A percentile compares a stretch with the other conserved stretches of the same genome.
Conservation (phyloP, 495 filamentous ascomycete species). For the Xylaria scruposa region DNA sequence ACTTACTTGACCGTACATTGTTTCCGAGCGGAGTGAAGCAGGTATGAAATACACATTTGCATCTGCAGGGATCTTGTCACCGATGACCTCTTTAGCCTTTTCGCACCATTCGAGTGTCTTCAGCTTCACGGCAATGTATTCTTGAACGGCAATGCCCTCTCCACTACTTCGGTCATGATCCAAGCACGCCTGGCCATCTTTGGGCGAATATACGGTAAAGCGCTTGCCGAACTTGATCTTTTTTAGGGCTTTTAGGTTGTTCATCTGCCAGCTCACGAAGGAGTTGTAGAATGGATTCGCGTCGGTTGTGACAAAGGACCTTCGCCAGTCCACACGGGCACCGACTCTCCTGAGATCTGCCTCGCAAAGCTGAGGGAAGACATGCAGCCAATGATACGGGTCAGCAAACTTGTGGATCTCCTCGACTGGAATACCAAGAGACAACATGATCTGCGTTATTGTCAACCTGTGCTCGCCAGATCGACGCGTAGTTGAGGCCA, state of each 20-base stretch:
- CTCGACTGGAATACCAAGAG: conserved; percentile 79
- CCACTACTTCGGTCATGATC: conserved; percentile 94
- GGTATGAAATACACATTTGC: conserved; percentile 89
- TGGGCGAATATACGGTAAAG: conserved; percentile 94
- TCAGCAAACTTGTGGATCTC: conserved; percentile 94
- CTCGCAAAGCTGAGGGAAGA: conserved; percentile 84
- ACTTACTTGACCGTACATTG: conserved; percentile 86
- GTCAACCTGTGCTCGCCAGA: background rate
- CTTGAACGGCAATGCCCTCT: conserved; percentile 87
- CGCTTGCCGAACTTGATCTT: conserved; percentile 96
- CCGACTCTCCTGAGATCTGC: conserved; percentile 84
- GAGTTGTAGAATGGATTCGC: conserved; percentile 97
- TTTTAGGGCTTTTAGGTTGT: conserved; percentile 81
- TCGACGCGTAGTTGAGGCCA: background rate
- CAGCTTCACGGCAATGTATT: conserved; percentile 91
- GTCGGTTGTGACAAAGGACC: conserved; percentile 92
- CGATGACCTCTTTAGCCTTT: conserved; percentile 68
- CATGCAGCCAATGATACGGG: conserved; percentile 83
- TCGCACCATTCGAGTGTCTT: conserved; percentile 88
- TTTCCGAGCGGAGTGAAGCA: conserved; percentile 92
- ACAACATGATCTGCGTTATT: conserved; percentile 60
- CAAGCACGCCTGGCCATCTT: conserved; percentile 97
- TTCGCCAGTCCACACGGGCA: conserved; percentile 87
- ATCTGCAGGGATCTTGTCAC: conserved; percentile 78
- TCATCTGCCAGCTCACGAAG: conserved; percentile 98